Percentiles rank a stretch among this genome's conserved stretches.
These are phyloP conservation scores for Scheffersomyces titani DNA, from an alignment of 1,139 yeast genomes.

Conservation along the genomic window DNA sequence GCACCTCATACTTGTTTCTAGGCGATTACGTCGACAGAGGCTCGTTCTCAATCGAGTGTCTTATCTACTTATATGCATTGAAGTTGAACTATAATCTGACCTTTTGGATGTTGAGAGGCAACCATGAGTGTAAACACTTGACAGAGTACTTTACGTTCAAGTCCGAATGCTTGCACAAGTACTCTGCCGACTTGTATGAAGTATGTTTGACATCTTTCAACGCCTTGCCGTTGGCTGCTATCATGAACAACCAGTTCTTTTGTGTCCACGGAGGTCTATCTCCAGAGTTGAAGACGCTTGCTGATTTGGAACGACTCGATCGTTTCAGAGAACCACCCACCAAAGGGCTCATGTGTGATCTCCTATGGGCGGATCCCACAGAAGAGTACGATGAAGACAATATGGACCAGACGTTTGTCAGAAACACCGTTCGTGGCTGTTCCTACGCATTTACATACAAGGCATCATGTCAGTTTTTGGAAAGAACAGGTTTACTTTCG, in stretches of 20 bases:
- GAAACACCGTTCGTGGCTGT: slow-evolving; percentile 86
- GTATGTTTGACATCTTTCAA: slow-evolving; percentile 81
- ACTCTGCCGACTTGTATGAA: slow-evolving; percentile 66
- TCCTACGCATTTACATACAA: slow-evolving; percentile 86
- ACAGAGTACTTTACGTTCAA: slow-evolving; percentile 94
- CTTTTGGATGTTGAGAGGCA: slow-evolving; percentile 86
- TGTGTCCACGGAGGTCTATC: slow-evolving; percentile 98
- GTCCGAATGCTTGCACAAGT: slow-evolving; percentile 87
- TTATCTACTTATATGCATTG: slow-evolving; percentile 76
- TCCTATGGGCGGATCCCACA: slow-evolving; percentile 94
- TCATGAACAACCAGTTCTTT: slow-evolving; percentile 92
- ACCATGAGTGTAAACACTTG: slow-evolving; percentile 92
- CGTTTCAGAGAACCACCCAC: slow-evolving; percentile 95
- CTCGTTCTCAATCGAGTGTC: slow-evolving; percentile 85
- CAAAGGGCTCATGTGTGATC: slow-evolving; percentile 90
- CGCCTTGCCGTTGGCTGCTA: slow-evolving; percentile 87
- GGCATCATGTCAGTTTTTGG: slow-evolving; percentile 82
- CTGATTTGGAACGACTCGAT: slow-evolving; percentile 69
- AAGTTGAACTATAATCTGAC: slow-evolving; percentile 77
- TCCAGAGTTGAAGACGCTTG: slow-evolving; percentile 73
- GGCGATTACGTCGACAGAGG: slow-evolving; percentile 99
- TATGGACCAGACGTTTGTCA: slow-evolving; percentile 52
- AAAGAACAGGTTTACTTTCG: slow-evolving; percentile 75
- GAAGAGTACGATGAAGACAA: slow-evolving; percentile 82
- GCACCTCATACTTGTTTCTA: slow-evolving; percentile 76